Evolutionary conservation across 2,329 filamentous ascomycete species (phyloP).

Genomic region (Mycocentrospora acerina): DNA sequence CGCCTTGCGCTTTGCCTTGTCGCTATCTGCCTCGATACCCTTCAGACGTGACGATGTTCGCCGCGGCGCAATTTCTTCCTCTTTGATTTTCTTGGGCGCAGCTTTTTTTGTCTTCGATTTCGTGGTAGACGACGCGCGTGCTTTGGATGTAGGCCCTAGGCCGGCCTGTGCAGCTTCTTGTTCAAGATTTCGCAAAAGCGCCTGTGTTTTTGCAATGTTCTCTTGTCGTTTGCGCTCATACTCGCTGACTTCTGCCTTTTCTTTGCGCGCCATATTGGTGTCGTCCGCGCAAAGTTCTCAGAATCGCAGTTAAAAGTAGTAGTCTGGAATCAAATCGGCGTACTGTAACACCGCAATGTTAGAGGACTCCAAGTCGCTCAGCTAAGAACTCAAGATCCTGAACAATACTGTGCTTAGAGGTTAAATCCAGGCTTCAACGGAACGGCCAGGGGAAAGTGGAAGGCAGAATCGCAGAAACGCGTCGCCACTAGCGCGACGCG

Average conservation of each 20-base stretch:
- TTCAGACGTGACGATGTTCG: constrained; percentile 63
- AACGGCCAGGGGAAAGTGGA: neutral
- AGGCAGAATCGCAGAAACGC: neutral
- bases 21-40: constrained; percentile 66
- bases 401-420: neutral
- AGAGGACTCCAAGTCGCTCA: no score
- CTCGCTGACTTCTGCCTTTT: constrained; percentile 67
- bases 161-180: constrained; percentile 67
- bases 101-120: constrained; percentile 45
- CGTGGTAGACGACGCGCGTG: constrained; percentile 49
- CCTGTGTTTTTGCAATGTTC: constrained; percentile 85
- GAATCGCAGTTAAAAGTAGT: neutral
- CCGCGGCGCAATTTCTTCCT: constrained; percentile 56
- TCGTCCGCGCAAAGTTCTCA: neutral
- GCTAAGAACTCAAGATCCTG: no score
- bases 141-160: constrained; percentile 60
- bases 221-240: constrained; percentile 84
- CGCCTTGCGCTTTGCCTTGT: constrained; percentile 68
- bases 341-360: no score
- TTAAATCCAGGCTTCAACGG: neutral
- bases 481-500: constrained; percentile 20
- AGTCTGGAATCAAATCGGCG: neutral
- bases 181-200: constrained; percentile 75
- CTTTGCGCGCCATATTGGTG: constrained; percentile 35
- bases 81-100: constrained; percentile 57